Conservation (phyloP, 2,329 filamentous ascomycete genomes). For the Lasiodiplodia theobromae region DNA sequence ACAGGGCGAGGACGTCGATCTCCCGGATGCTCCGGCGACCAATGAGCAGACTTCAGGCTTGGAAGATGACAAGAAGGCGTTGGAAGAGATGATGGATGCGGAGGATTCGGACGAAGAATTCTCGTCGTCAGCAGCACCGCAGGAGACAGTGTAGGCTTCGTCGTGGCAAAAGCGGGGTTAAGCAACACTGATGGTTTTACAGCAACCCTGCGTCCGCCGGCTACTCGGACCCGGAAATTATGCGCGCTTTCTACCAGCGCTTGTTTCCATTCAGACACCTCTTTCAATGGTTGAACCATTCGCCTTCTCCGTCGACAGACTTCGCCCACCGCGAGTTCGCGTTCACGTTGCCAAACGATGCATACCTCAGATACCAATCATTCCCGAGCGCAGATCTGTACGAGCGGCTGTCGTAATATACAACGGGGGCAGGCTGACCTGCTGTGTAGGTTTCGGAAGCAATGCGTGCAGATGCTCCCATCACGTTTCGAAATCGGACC, state of each 20-base stretch:
- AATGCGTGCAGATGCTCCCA: slow-evolving; percentile 85
- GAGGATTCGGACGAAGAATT: slow-evolving; percentile 66
- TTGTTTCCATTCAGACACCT: slow-evolving; percentile 93
- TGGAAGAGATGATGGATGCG: slow-evolving; percentile 68
- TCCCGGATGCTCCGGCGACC: slow-evolving; percentile 48
- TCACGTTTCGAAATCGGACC: slow-evolving; percentile 98
- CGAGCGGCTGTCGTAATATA: slow-evolving; percentile 33
- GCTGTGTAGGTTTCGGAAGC: slow-evolving; percentile 76
- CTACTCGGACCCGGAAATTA: slow-evolving; percentile 77
- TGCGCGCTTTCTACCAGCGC: slow-evolving; percentile 94
- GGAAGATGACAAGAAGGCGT: slow-evolving; percentile 42
- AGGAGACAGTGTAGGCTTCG: slow-evolving; percentile 49
- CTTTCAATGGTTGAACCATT: slow-evolving; percentile 98
- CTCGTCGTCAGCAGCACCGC: slow-evolving; percentile 58
- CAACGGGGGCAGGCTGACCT: background rate
- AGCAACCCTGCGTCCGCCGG: slow-evolving; percentile 46
- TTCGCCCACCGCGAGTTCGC: slow-evolving; percentile 96
- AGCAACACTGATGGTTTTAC: background rate
- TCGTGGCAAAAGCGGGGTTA: background rate
- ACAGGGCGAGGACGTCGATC: slow-evolving; percentile 47
- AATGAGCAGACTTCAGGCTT: slow-evolving; percentile 35
- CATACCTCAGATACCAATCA: slow-evolving; percentile 90
- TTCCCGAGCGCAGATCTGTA: slow-evolving; percentile 71
- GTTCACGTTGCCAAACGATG: slow-evolving; percentile 90
- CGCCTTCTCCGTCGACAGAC: slow-evolving; percentile 81